A percentile compares a stretch with the other conserved stretches of the same genome.
phyloP scores from a whole-genome alignment of 2,329 filamentous ascomycete genomes.

The Phialophora macrospora region DNA sequence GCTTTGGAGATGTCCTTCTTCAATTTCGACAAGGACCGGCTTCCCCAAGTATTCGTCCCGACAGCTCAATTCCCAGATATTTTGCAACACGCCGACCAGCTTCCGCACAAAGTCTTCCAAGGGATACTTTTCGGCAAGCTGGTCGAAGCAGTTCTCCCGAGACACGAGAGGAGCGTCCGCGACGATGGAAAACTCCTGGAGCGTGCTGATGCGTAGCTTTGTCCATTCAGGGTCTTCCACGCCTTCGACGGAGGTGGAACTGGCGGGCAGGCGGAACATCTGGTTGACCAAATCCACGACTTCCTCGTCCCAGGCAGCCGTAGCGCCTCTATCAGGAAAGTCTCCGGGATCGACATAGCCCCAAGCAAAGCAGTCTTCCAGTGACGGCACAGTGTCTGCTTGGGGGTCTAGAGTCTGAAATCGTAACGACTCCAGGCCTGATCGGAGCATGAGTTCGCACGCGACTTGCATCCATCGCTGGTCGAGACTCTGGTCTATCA shows the following conservation, averaged over 20 bases:
- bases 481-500: constrained; percentile 12
- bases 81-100: constrained; percentile 24
- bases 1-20: constrained; percentile 36
- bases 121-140: constrained; percentile 32
- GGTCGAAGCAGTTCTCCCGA: constrained; percentile 26
- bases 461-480: constrained; percentile 36
- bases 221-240: constrained; percentile 30
- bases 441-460: constrained; percentile 35
- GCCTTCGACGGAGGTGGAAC: background rate
- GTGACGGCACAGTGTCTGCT: constrained; percentile 14
- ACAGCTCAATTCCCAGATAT: constrained; percentile 24
- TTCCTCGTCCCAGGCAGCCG: constrained; percentile 1
- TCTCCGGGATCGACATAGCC: constrained; percentile 28
- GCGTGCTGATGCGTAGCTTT: constrained; percentile 16
- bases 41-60: constrained; percentile 35
- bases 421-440: constrained; percentile 28
- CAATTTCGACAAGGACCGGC: constrained; percentile 41
- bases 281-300: constrained; percentile 19
- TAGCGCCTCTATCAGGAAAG: background rate
- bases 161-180: constrained; percentile 18
- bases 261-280: constrained; percentile 11
- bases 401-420: constrained; percentile 1
- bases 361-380: constrained; percentile 38
- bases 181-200: constrained; percentile 32
- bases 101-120: constrained; percentile 22